Evolutionary conservation across 176 grass and related monocot species (phyloP).

Genomic region (Themeda triandra): DNA sequence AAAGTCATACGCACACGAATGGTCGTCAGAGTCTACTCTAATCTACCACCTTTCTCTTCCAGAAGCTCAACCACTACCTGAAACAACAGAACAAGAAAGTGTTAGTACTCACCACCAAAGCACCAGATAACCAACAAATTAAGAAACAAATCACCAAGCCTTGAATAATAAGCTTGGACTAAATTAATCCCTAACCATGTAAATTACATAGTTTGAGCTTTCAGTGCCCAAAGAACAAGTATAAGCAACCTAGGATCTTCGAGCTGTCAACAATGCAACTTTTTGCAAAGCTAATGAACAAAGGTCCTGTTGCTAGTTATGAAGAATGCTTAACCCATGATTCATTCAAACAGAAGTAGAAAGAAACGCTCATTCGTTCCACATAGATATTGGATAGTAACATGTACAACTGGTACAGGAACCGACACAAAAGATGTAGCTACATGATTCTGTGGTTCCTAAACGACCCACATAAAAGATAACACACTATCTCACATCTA

Average conservation of each 20-base stretch:
- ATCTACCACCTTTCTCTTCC: not conserved
- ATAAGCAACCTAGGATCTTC: not conserved
- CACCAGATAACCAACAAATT: not conserved
- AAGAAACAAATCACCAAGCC: not conserved
- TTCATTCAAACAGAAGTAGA: not conserved
- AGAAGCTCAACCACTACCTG: slow-evolving; percentile 12
- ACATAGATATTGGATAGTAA: not conserved
- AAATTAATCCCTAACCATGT: not conserved
- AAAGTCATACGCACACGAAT: not conserved
- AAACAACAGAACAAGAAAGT: not conserved
- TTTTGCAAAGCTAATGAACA: slow-evolving; percentile 13
- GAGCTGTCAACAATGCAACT: not conserved
- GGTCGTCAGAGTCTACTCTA: not conserved
- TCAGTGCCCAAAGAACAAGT: not conserved
- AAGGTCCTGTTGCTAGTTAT: not conserved
- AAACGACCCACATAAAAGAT: too few species aligned
- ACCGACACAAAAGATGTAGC: not conserved
- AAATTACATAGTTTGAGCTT: not conserved
- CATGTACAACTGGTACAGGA: not conserved
- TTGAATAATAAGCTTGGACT: not conserved
- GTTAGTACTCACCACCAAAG: not conserved
- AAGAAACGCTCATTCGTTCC: not conserved
- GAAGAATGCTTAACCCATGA: not conserved
- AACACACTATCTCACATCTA: not conserved
- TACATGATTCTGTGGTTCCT: not conserved